Percentiles rank a stretch among this genome's conserved stretches.
Conservation (phyloP, 2,329 filamentous ascomycete genomes). For the Aspergillus latus region DNA sequence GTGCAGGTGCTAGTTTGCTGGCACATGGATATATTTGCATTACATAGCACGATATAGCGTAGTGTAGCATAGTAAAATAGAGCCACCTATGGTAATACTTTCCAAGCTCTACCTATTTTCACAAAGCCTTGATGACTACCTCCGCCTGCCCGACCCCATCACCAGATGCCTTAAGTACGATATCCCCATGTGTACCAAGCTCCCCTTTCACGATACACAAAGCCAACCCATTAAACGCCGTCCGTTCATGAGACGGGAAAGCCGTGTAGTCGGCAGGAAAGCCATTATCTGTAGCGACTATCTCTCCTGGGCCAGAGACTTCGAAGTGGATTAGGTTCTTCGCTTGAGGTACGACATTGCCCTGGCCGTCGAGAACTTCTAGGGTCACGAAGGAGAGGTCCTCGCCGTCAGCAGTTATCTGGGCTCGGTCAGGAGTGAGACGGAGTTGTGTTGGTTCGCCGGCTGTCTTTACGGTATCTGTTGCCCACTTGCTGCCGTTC, state of each 20-base stretch:
- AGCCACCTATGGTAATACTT: too few species aligned
- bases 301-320: constrained; percentile 1
- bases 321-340: not conserved
- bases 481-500: constrained; percentile 5
- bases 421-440: not conserved
- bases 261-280: constrained; percentile 3
- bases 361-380: constrained; percentile 3
- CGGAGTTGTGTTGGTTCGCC: not conserved
- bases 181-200: not conserved
- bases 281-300: constrained; percentile 11
- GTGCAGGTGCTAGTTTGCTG: too few species aligned
- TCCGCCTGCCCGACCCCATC: not conserved
- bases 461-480: constrained; percentile 2
- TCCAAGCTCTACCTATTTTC: too few species aligned
- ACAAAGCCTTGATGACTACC: not conserved
- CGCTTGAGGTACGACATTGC: not conserved
- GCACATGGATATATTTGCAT: too few species aligned
- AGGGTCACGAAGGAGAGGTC: constrained; percentile 4
- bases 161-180: not conserved
- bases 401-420: constrained; percentile 3
- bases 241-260: not conserved
- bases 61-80: too few species aligned
- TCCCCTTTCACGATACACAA: not conserved
- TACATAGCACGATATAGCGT: too few species aligned
- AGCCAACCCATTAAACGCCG: constrained; percentile 4